Base-by-base conservation (phyloP, 805 yeast genomes). In the baker's yeast (Saccharomyces cerevisiae) region DNA sequence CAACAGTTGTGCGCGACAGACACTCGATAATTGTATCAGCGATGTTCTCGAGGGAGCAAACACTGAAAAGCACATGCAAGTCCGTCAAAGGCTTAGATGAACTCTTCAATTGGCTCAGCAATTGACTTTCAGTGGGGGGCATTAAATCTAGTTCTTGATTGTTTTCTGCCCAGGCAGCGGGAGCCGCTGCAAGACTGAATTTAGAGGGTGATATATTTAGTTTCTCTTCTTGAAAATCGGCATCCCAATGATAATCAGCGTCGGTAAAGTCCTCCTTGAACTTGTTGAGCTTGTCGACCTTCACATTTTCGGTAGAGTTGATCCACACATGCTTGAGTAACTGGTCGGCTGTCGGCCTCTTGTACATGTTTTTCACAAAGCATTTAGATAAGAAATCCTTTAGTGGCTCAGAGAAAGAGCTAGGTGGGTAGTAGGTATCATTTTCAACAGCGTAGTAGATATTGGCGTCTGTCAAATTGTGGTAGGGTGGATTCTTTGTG, bases 401-500 rank as follows among this genome's bases (percentile, higher is more conserved):
- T 59, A 87, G 87, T 17, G 78, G 76, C n/a, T 62, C 58, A 3
- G 83, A 62, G 17, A 69, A 48, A 5, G 62, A 57, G 27, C 58
- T 58, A 8, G 71, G 71, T 41, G 67, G 78, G 60, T 59, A 64
- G 59, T 74, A 73, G 5, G 65, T 53, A 14, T 73, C 78, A 50
- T 74, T 73, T 62, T 74, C 75, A 41, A 70, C 67, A 6, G 73
- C 73, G 54, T 70, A 69, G 51, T 68, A 70, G 6, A 70, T 69
- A 36, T 69, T 69, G 21, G 68, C 63, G 54, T 64, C 76, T 57
- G 62, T 71, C 59, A 60, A 62, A 48, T 88, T 83, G 57, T 85
- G 84, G 63, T 89, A 89, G 0, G 97, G 97, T 0, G 99, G 98
- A 50, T 81, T 78, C 0, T 89, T 96, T 0, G 96, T 85, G 51